Evolutionary conservation across 2,329 filamentous ascomycete species (phyloP).

Genomic region (Hymenoscyphus linearis): DNA sequence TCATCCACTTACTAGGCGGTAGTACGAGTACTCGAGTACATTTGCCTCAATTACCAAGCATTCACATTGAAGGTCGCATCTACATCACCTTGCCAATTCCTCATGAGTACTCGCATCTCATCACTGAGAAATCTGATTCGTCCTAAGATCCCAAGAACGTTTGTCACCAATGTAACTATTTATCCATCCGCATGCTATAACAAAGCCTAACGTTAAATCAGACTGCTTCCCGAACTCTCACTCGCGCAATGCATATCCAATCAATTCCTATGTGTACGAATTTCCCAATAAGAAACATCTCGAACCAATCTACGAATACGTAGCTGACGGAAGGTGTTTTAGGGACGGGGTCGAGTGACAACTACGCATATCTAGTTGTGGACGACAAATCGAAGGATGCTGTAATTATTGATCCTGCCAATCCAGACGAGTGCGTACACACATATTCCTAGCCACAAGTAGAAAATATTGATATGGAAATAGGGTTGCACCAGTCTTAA

Average conservation of each 20-base stretch:
- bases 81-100: neutral
- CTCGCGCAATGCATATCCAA: slow-evolving; percentile 69
- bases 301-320: neutral
- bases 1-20: neutral
- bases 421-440: slow-evolving; percentile 63
- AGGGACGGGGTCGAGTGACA: slow-evolving; percentile 76
- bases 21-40: neutral
- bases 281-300: slow-evolving; percentile 34
- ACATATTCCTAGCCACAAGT: neutral
- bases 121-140: neutral
- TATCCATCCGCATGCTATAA: neutral
- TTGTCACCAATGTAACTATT: neutral
- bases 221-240: slow-evolving; percentile 12
- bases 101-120: neutral
- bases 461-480: slow-evolving; percentile 7
- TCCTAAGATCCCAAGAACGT: neutral
- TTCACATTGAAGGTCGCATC: neutral
- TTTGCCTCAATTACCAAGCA: neutral
- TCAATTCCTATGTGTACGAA: slow-evolving; percentile 81
- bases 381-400: slow-evolving; percentile 75
- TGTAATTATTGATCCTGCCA: slow-evolving; percentile 74
- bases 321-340: slow-evolving; percentile 2
- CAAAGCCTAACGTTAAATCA: slow-evolving; percentile 12
- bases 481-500: slow-evolving; percentile 59
- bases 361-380: slow-evolving; percentile 79